These are phyloP conservation scores for Botrytis cinerea DNA, from an alignment of 2,329 filamentous ascomycete species.

Conservation along the genomic window DNA sequence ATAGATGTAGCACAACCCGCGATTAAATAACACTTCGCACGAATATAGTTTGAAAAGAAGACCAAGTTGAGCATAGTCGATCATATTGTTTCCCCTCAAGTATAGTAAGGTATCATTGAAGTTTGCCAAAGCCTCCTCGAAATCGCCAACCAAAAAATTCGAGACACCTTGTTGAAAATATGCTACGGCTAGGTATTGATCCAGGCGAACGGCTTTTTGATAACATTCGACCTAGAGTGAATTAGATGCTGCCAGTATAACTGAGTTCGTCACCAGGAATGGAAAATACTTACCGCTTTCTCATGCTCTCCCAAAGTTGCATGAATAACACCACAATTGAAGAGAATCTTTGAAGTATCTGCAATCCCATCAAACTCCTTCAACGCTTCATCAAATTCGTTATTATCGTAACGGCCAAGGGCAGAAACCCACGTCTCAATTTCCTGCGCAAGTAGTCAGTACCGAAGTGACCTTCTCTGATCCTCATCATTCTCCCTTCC, in stretches of 20 bases:
- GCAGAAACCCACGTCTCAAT: slow-evolving; percentile 98
- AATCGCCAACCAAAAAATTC: slow-evolving; percentile 95
- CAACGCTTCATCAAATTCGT: slow-evolving; percentile 91
- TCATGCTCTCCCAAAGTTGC: slow-evolving; percentile 95
- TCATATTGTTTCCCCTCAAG: slow-evolving; percentile 91
- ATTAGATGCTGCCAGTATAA: slow-evolving; percentile 10
- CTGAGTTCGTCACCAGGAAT: background rate
- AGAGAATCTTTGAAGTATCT: slow-evolving; percentile 96
- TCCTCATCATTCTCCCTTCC: background rate
- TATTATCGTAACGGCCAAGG: slow-evolving; percentile 90
- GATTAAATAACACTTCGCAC: slow-evolving; percentile 96
- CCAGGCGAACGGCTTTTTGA: slow-evolving; percentile 83
- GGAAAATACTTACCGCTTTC: slow-evolving; percentile 71
- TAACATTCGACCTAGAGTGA: slow-evolving; percentile 83
- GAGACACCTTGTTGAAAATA: slow-evolving; percentile 99
- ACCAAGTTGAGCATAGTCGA: slow-evolving; percentile 95
- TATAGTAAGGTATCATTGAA: slow-evolving; percentile 98
- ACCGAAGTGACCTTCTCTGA: slow-evolving; percentile 1
- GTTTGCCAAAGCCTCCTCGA: slow-evolving; percentile 94
- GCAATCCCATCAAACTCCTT: slow-evolving; percentile 81
- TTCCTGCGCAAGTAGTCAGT: slow-evolving; percentile 57
- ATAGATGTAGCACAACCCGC: slow-evolving; percentile 96
- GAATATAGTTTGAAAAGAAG: slow-evolving; percentile 96
- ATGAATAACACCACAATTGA: slow-evolving; percentile 98
- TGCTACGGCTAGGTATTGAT: slow-evolving; percentile 94